phyloP scores from a whole-genome alignment of 2,329 filamentous ascomycete species.

The Stachybotrys elegans region DNA sequence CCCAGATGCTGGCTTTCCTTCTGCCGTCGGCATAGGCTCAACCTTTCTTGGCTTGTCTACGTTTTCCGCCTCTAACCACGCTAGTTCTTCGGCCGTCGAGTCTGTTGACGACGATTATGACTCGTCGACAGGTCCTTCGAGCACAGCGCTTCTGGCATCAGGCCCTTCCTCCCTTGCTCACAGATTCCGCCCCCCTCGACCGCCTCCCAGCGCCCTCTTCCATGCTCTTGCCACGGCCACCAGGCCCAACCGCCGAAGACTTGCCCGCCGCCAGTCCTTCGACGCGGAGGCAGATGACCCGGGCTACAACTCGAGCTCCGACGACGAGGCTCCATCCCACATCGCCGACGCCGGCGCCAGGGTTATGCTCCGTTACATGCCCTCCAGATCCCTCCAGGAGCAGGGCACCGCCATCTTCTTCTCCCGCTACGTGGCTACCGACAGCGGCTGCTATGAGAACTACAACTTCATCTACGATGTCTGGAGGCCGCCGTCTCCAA shows the following conservation, averaged over 20 bases:
- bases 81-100: background rate
- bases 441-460: slow-evolving; percentile 42
- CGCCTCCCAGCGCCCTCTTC: background rate
- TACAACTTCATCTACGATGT: slow-evolving; percentile 50
- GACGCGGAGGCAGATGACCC: background rate
- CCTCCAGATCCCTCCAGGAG: slow-evolving; percentile 30
- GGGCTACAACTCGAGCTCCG: background rate
- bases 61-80: background rate
- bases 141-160: background rate
- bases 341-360: background rate
- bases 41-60: background rate
- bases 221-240: background rate
- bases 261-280: background rate
- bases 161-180: background rate
- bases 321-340: slow-evolving; percentile 6
- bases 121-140: too few species aligned
- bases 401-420: slow-evolving; percentile 45
- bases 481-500: slow-evolving; percentile 38
- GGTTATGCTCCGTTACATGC: slow-evolving; percentile 9
- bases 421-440: slow-evolving; percentile 43
- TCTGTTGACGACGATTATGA: background rate
- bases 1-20: background rate
- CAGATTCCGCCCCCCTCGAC: background rate
- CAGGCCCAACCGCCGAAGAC: background rate
- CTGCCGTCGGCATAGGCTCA: background rate